Evolutionary conservation across 371 early-diverging fungal genomes (phyloP), one percentile per base, ranked within the genome.

Genomic region (Mortierella sp.): DNA sequence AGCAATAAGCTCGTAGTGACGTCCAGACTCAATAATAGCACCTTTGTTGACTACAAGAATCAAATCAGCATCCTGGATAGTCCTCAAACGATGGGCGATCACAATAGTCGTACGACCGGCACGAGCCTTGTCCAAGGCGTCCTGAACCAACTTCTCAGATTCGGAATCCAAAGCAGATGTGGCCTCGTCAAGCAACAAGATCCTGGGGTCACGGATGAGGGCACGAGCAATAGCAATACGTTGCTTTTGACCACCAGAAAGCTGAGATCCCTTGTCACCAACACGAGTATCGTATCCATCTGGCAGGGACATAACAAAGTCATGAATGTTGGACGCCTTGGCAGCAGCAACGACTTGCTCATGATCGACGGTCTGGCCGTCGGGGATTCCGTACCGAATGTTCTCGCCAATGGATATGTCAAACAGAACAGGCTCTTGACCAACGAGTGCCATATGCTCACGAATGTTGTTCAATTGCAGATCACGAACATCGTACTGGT

Each of bases 111-210:
- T 91, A 64, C 91, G 86, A 35, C 93, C 93, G 26, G 90, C 77
- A 18, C 91, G 74, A 10, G 96, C 93, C 26, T 76, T 86, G 73
- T 95, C 94, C 47, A 99, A 85, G 0, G 96, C 97, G 47, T 89
- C 89, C 77, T 98, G 96, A 10, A 99, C 96, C n/a, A 95, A 83
- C 68, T 90, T 91, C 86, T 99, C 99, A 39, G 93, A 92, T 78
- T 95, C 92, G 24, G 93, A 91, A 84, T 98, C 98, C 62, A 98
- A 84, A 0, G 97, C 97, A 6, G 95, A 93, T 1, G 99, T 99
- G 0, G 99, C 97, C 83, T 99, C 99, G 76, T 99, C 99, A 43
- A 99, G 84, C 28, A 99, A 81, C 58, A 98, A 85, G 16, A 98
- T 92, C 64, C 84, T 88, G 40, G 97, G 97, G 71, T 96, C 89